Conservation (phyloP, 345 rosid genomes). For the Balakata baccata region DNA sequence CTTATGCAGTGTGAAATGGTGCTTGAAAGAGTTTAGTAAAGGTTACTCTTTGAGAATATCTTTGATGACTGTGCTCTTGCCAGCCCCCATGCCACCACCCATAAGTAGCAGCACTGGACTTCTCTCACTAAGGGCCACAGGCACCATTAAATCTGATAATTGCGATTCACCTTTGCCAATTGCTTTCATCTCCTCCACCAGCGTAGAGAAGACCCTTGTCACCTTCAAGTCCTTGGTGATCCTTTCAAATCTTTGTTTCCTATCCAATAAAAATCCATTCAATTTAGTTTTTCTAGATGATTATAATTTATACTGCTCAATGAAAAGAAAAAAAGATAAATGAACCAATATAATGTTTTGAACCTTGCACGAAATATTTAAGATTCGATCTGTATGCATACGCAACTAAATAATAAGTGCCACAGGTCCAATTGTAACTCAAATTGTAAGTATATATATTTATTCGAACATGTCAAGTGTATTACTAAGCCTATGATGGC, state of each 20-base stretch:
- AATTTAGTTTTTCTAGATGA: no score
- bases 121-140: conserved; percentile 72
- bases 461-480: no score
- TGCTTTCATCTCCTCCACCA: conserved; percentile 89
- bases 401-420: neutral
- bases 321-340: no score
- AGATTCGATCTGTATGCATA: neutral
- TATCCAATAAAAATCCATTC: conserved; percentile 9
- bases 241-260: conserved; percentile 84
- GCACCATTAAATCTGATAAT: conserved; percentile 85
- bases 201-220: conserved; percentile 66
- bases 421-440: no score
- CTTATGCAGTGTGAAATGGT: neutral
- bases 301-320: no score
- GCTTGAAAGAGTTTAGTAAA: neutral
- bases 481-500: no score
- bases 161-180: conserved; percentile 61
- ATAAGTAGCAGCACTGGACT: conserved; percentile 88
- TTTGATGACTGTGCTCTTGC: conserved; percentile 92
- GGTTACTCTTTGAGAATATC: conserved; percentile 87
- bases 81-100: conserved; percentile 99
- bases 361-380: neutral
- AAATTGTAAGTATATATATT: no score
- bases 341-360: no score
- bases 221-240: conserved; percentile 74